Conservation (phyloP, 2,329 filamentous ascomycete species). For the Penicillium concentricum region DNA sequence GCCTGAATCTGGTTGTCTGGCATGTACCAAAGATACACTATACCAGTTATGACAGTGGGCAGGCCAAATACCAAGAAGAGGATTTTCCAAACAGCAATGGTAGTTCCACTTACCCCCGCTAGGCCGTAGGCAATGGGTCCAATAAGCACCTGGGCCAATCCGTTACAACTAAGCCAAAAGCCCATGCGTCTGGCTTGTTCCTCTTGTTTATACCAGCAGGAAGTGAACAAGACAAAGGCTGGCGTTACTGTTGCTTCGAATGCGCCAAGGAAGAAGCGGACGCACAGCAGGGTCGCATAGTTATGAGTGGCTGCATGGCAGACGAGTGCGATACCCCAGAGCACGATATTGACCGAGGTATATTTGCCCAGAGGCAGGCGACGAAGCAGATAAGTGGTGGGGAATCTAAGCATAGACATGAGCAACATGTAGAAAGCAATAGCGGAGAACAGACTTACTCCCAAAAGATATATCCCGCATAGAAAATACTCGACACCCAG, state of each 20-base stretch:
- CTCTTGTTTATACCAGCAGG: slow-evolving; percentile 13
- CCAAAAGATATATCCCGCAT: slow-evolving; percentile 44
- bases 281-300: slow-evolving; percentile 19
- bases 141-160: slow-evolving; percentile 13
- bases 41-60: slow-evolving; percentile 7
- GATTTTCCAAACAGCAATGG: slow-evolving; percentile 11
- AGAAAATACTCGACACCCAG: slow-evolving; percentile 46
- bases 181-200: slow-evolving; percentile 17
- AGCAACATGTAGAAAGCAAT: background rate
- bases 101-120: background rate
- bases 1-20: slow-evolving; percentile 13
- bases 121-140: slow-evolving; percentile 16
- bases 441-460: slow-evolving; percentile 21
- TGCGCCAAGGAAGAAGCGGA: slow-evolving; percentile 20
- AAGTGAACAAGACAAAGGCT: slow-evolving; percentile 13
- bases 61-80: slow-evolving; percentile 17
- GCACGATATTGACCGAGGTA: slow-evolving; percentile 37
- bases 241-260: slow-evolving; percentile 16
- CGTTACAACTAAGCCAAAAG: slow-evolving; percentile 17
- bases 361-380: slow-evolving; percentile 51
- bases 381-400: slow-evolving; percentile 50
- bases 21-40: slow-evolving; percentile 10
- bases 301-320: slow-evolving; percentile 15
- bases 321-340: slow-evolving; percentile 21
- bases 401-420: slow-evolving; percentile 34